Evolutionary conservation across 2,329 filamentous ascomycete species (phyloP).

Genomic region (Apiospora kogelbergensis): DNA sequence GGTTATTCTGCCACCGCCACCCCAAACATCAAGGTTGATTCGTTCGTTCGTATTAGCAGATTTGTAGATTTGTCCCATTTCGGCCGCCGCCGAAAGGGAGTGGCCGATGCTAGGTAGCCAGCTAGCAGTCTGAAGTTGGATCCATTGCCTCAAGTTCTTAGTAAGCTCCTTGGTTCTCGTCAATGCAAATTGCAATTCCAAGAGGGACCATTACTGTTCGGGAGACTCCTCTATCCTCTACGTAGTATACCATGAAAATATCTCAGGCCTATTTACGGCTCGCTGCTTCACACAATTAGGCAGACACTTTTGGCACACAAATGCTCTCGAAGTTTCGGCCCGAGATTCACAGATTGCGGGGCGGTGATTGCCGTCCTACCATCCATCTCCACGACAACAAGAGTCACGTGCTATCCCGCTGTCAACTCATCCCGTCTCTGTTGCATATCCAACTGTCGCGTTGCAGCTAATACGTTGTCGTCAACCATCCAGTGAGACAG

Average conservation of each 20-base stretch:
- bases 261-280: background rate
- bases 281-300: background rate
- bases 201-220: background rate
- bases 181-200: background rate
- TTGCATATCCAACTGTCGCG: background rate
- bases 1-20: background rate
- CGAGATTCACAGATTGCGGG: background rate
- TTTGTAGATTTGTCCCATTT: slow-evolving; percentile 6
- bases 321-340: background rate
- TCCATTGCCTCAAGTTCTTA: background rate
- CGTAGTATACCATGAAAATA: background rate
- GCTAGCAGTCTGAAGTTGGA: background rate
- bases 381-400: background rate
- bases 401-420: background rate
- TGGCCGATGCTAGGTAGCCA: background rate
- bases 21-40: background rate
- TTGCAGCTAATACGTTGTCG: background rate
- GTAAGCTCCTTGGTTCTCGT: background rate
- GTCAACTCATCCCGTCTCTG: background rate
- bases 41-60: background rate
- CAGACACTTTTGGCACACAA: background rate
- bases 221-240: background rate
- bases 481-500: too few relatives aligned
- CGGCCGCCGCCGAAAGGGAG: background rate
- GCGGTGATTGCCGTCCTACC: background rate